Evolutionary conservation across 1,139 yeast species (phyloP), one percentile per base, ranked within the genome.

Genomic region (Kazachstania sp.): DNA sequence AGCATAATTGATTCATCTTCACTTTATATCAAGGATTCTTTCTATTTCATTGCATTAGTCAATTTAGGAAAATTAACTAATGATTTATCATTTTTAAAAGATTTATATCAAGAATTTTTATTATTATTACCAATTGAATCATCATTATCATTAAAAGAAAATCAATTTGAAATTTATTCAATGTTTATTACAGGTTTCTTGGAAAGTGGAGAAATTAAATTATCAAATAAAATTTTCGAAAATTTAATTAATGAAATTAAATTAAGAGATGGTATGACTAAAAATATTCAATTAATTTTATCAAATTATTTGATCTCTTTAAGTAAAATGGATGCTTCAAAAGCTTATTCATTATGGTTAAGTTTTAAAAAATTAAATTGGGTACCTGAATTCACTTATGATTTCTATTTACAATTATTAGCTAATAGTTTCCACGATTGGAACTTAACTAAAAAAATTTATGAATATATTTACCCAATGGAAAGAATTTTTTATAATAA

Each of bases 141-240:
- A 9, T 49, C 54, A 41, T 49, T 47, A 4, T 39, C 50, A 1
- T 41, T 63, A 28, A 35, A 53, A 15, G 51, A 61, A 16, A 58
- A 67, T 47, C 80, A 78, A 54, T 75, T 70, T 55, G 61, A 63
- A 34, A 71, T 81, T 36, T 81, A 81, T 59, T 65, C 77, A 1
- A 63, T 70, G 40, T 62, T 80, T 51, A 69, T 82, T 35, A 71
- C 78, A 39, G 70, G 81, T 1, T 67, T 82, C 48, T 70, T 79
- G 8, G 66, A 68, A 49, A 75, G 77, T 41, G 73, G 73, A 40
- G 76, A 79, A 53, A 54, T 71, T 38, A 67, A 70, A 4, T 56
- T 72, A 35, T 81, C 87, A 1, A 72, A 82, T 0, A 71, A 74
- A 52, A 73, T 81, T 47, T 66, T 83, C 56, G 85, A 82, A 48